Conservation (phyloP, 352 stramenopile species). For the Phytophthora agathidicida region DNA sequence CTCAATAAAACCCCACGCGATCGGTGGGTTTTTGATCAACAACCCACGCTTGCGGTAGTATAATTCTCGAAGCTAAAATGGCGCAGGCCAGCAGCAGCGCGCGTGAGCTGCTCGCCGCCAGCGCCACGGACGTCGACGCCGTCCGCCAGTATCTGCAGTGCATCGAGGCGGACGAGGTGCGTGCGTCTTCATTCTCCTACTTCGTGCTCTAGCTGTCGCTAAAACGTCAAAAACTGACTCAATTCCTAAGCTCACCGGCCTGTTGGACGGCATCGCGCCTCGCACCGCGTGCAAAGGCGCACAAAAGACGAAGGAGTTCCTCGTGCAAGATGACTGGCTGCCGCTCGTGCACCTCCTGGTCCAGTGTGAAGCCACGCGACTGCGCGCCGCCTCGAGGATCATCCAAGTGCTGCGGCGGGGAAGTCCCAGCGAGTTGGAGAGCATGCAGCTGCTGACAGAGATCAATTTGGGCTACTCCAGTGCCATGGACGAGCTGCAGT, state of each 20-base stretch:
- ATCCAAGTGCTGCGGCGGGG: constrained; percentile 64
- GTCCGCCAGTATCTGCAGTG: constrained; percentile 65
- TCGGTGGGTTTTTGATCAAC: too few species aligned
- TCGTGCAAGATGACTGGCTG: constrained; percentile 60
- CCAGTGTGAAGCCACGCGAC: constrained; percentile 53
- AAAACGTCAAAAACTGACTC: background rate
- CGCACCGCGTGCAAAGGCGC: constrained; percentile 38
- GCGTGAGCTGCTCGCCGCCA: constrained; percentile 67
- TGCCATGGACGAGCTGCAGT: constrained; percentile 41
- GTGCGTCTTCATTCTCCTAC: background rate
- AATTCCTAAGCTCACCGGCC: constrained; percentile 49
- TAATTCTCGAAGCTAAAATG: too few species aligned
- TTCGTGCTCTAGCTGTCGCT: background rate
- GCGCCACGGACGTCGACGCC: constrained; percentile 59
- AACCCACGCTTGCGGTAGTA: too few species aligned
- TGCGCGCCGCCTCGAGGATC: constrained; percentile 62
- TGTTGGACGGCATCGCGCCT: constrained; percentile 63
- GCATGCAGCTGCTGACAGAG: constrained; percentile 80
- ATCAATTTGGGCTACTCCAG: constrained; percentile 70
- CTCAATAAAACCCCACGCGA: too few species aligned
- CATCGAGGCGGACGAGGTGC: constrained; percentile 68
- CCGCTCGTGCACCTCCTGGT: constrained; percentile 68
- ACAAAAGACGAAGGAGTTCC: constrained; percentile 39
- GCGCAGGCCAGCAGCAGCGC: constrained; percentile 40
- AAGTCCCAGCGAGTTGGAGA: constrained; percentile 66